Evolutionary conservation across 345 rosid genomes (phyloP).

Genomic region (Pistacia integerrima): DNA sequence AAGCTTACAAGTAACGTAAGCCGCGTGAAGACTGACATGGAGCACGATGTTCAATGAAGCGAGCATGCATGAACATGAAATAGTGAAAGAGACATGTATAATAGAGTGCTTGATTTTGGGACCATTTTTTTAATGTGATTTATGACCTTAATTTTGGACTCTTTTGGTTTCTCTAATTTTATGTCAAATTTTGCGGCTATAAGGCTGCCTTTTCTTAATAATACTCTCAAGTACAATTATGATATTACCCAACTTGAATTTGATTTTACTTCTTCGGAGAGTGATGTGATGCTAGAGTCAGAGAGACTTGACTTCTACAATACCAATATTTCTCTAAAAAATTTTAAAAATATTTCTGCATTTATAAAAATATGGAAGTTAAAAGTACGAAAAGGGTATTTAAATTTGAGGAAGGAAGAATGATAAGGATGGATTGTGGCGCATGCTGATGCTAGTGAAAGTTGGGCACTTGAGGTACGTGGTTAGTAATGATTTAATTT

Average conservation of each 20-base stretch:
- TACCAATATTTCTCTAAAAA: no score
- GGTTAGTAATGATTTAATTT: no score
- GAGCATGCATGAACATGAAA: conserved; percentile 5
- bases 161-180: conserved; percentile 27
- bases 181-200: conserved; percentile 50
- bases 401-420: not conserved
- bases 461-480: not conserved
- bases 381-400: not conserved
- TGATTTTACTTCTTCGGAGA: not conserved
- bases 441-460: not conserved
- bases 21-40: conserved; percentile 41
- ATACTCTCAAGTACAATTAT: conserved; percentile 11
- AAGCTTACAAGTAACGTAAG: conserved; percentile 9
- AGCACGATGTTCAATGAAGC: not conserved
- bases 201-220: not conserved
- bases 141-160: not conserved
- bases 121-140: not conserved
- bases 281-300: no score
- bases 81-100: not conserved
- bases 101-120: not conserved
- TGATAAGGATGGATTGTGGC: not conserved
- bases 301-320: not conserved
- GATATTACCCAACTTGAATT: not conserved
- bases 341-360: no score
- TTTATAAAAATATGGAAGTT: no score